Conservation (phyloP, 805 yeast genomes). For the Kockiozyma suomiensis region DNA sequence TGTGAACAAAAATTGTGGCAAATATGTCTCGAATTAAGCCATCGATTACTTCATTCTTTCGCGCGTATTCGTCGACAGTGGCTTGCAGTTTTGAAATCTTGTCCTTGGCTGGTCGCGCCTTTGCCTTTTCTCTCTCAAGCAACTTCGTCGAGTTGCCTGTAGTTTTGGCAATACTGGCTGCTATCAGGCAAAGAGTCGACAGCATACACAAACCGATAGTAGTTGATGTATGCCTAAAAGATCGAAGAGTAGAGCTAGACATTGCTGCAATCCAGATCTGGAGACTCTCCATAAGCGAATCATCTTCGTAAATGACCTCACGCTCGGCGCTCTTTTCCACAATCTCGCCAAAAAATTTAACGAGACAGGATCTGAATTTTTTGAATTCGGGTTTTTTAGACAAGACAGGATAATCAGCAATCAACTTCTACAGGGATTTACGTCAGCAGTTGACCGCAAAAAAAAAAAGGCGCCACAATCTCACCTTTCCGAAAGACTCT, state of each 20-base stretch:
- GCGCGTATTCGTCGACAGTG: slow-evolving; percentile 52
- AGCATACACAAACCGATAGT: slow-evolving; percentile 60
- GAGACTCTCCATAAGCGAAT: slow-evolving; percentile 54
- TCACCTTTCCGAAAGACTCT: slow-evolving; percentile 41
- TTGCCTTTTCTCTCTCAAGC: slow-evolving; percentile 41
- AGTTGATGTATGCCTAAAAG: slow-evolving; percentile 71
- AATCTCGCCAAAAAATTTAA: slow-evolving; percentile 58
- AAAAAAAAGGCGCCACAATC: background rate
- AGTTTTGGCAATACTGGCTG: slow-evolving; percentile 44
- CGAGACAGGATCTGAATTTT: slow-evolving; percentile 57
- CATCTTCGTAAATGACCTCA: slow-evolving; percentile 55
- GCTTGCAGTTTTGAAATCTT: slow-evolving; percentile 44
- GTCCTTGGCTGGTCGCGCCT: slow-evolving; percentile 39
- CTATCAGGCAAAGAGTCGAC: slow-evolving; percentile 58
- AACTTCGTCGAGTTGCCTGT: slow-evolving; percentile 47
- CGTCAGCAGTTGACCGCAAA: background rate
- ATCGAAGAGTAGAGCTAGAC: slow-evolving; percentile 67
- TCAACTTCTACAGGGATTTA: slow-evolving; percentile 39
- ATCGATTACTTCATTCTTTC: slow-evolving; percentile 56
- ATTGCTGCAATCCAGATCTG: slow-evolving; percentile 77
- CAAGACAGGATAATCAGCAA: slow-evolving; percentile 72
- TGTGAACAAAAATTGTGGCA: slow-evolving; percentile 66
- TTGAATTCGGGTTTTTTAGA: slow-evolving; percentile 53
- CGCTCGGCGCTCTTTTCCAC: slow-evolving; percentile 60
- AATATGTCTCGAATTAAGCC: slow-evolving; percentile 66